Conservation (phyloP, 1,284 basidiomycete genomes). For the Anthracocystis walkeri region DNA sequence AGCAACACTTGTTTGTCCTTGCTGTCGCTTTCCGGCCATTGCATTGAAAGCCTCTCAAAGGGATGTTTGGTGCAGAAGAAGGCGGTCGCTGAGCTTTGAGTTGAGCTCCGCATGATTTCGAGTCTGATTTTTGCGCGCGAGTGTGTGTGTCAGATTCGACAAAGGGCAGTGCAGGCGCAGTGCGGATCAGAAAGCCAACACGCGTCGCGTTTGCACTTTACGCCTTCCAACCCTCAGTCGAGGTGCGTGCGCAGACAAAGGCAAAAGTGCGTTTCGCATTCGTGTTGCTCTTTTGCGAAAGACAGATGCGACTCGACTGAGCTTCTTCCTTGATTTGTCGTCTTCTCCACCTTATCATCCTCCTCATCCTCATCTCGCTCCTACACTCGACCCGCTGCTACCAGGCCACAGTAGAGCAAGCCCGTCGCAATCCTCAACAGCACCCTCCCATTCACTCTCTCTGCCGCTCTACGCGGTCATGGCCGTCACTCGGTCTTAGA, state of each 20-base stretch:
- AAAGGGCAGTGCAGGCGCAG: background rate
- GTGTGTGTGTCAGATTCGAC: slow-evolving; percentile 1
- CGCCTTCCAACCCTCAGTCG: background rate
- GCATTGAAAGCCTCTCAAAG: too few relatives aligned
- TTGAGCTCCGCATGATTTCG: background rate
- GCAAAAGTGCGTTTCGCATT: background rate
- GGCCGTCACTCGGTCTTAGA: slow-evolving; percentile 11
- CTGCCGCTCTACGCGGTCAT: slow-evolving; percentile 10
- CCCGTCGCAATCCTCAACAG: background rate
- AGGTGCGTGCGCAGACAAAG: too few relatives aligned
- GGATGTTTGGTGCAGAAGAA: too few relatives aligned
- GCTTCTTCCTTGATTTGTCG: slow-evolving; percentile 8
- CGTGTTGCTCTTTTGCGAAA: slow-evolving; percentile 16
- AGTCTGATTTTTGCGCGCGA: background rate
- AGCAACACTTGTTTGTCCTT: background rate
- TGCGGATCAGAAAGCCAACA: background rate
- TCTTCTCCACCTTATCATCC: slow-evolving; percentile 3
- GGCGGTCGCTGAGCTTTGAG: too few relatives aligned
- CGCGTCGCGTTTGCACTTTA: slow-evolving; percentile 39
- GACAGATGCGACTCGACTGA: slow-evolving; percentile 7
- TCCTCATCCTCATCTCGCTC: slow-evolving; percentile 6
- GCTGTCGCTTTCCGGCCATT: too few relatives aligned
- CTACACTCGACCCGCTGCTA: background rate
- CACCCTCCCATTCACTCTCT: background rate
- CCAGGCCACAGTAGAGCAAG: background rate